Evolutionary conservation across 2,329 filamentous ascomycete genomes (phyloP).

Genomic region (Claviceps arundinis): DNA sequence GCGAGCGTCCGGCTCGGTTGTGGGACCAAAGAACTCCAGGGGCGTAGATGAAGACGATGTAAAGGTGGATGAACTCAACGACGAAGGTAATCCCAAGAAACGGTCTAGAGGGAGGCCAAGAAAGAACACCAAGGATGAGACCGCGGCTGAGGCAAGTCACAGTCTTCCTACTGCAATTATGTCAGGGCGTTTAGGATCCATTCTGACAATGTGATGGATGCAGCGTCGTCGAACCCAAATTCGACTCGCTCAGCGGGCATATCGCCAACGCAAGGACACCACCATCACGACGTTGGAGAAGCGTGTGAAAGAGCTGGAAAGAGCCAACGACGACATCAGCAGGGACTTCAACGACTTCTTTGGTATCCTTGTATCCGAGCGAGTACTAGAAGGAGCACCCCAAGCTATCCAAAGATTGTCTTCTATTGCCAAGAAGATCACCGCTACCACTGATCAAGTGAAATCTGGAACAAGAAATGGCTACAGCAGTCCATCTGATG

Average conservation of each 20-base stretch:
- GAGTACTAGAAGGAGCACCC: conserved; percentile 43
- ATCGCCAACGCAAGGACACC: conserved; percentile 72
- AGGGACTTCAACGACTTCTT: conserved; percentile 55
- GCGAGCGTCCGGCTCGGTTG: not conserved
- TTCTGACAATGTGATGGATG: not conserved
- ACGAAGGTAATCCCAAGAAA: conserved; percentile 36
- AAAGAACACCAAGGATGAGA: conserved; percentile 65
- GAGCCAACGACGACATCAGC: conserved; percentile 61
- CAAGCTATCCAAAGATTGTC: conserved; percentile 45
- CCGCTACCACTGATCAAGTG: conserved; percentile 32
- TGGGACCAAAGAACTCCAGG: conserved; percentile 8
- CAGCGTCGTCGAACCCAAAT: conserved; percentile 78
- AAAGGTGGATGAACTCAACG: conserved; percentile 12
- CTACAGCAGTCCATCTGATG: conserved; percentile 4
- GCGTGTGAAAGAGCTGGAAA: conserved; percentile 55
- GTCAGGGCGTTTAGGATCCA: not conserved
- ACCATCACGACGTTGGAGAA: conserved; percentile 62
- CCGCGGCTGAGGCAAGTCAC: conserved; percentile 58
- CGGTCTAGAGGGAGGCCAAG: conserved; percentile 61
- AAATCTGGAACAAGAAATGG: conserved; percentile 20
- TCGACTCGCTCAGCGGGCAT: conserved; percentile 71
- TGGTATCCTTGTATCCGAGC: conserved; percentile 43
- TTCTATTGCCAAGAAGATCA: conserved; percentile 43
- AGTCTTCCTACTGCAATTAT: too few species aligned
- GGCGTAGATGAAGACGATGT: conserved; percentile 6